Conservation (phyloP, 192 early-diverging fungal species). For the Coemansia sp. region DNA sequence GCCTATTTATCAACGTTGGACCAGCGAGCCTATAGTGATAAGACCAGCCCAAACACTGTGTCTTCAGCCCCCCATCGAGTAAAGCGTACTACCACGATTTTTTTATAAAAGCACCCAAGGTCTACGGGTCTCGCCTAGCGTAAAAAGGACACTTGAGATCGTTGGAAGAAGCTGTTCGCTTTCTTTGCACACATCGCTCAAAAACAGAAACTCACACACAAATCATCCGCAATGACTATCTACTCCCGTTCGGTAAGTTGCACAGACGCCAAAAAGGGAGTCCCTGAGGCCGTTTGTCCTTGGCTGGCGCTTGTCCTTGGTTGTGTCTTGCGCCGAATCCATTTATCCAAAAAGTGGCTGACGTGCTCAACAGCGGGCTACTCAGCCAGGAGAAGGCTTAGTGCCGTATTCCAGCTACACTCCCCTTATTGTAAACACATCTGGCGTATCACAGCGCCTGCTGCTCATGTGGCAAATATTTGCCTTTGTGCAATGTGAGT, state of each 20-base stretch:
- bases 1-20: slow-evolving; percentile 4
- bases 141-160: no score
- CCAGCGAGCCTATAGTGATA: neutral
- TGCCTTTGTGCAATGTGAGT: neutral
- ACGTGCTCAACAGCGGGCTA: neutral
- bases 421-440: slow-evolving; percentile 6
- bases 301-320: slow-evolving; percentile 1
- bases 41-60: neutral
- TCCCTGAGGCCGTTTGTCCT: neutral
- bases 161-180: no score
- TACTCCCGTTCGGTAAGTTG: slow-evolving; percentile 32
- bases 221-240: slow-evolving; percentile 3
- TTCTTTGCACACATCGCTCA: slow-evolving; percentile 1
- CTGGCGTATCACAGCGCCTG: slow-evolving; percentile 11
- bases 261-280: neutral
- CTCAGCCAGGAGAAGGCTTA: slow-evolving; percentile 5
- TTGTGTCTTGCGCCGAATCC: neutral
- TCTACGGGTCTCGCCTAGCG: no score
- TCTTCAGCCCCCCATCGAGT: no score
- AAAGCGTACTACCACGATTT: no score
- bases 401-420: neutral
- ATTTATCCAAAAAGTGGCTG: slow-evolving; percentile 7
- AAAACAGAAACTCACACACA: no score
- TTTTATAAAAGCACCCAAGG: no score
- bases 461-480: slow-evolving; percentile 14